These are phyloP conservation scores for Boletus fagicola DNA, from an alignment of 768 basidiomycete species.

Conservation along the genomic window DNA sequence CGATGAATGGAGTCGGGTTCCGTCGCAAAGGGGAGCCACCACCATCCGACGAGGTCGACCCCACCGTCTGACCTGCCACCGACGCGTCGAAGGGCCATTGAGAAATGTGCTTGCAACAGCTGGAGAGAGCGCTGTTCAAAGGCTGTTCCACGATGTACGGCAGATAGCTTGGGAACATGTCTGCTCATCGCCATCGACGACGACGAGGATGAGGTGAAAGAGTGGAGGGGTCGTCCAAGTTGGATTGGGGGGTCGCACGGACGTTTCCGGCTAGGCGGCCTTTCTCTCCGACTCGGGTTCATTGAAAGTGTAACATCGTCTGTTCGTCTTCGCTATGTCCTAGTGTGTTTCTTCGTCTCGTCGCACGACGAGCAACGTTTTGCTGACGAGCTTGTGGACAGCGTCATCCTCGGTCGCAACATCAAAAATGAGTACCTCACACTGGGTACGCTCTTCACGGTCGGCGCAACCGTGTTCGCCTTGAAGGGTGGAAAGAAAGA, in stretches of 20 bases:
- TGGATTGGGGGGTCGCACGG: conserved; percentile 24
- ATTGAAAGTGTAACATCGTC: background rate
- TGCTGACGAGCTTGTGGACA: conserved; percentile 29
- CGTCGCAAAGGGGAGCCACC: conserved; percentile 67
- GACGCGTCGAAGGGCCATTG: conserved; percentile 76
- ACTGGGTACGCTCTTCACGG: conserved; percentile 61
- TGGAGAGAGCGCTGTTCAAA: conserved; percentile 72
- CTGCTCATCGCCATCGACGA: background rate
- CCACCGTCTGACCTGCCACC: conserved; percentile 92
- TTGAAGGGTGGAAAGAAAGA: conserved; percentile 57
- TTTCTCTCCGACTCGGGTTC: background rate
- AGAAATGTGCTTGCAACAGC: conserved; percentile 60
- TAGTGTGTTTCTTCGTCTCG: conserved; percentile 35
- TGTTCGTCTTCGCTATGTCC: conserved; percentile 38
- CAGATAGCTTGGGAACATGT: conserved; percentile 34
- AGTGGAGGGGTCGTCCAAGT: conserved; percentile 8
- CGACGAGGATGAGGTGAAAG: background rate
- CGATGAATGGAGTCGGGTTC: background rate
- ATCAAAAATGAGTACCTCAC: conserved; percentile 82
- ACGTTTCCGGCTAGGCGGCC: conserved; percentile 14
- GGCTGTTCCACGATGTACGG: conserved; percentile 64
- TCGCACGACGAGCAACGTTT: background rate
- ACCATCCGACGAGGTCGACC: conserved; percentile 87
- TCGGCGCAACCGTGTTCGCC: conserved; percentile 52
- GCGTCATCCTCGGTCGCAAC: conserved; percentile 74